Base-by-base conservation (phyloP, 352 stramenopile species). In the Phytophthora colocasiae region DNA sequence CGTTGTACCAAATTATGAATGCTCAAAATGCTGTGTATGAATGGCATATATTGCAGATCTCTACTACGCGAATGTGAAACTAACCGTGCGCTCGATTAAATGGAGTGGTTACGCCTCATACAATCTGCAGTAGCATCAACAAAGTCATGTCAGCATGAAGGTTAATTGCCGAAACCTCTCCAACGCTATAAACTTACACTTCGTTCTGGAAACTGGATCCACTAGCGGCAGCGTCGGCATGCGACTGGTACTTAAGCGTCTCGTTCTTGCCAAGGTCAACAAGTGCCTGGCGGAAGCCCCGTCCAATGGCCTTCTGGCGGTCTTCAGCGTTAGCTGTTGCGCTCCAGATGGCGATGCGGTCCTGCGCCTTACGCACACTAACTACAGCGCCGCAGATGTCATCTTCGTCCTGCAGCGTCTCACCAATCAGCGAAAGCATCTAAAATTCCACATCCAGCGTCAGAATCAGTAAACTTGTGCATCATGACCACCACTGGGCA, bases 301-400 rank as follows among this genome's bases (percentile, higher is more conserved):
- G 81, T 53, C 89, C 89, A 54, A 96, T 92, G 32, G 80, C 81
- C 60, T 87, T 89, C 64, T 95, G 87, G 32, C 87, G 78, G 46
- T 93, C 78, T 60, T 92, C 75, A 53, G 81, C 78, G 39, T 83
- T 74, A 26, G 89, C 87, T 66, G 85, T 95, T 74, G 81, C 84
- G 41, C 82, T 97, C 97, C 97, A 99, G 48, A 99, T 90, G 44
- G 96, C 91, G 73, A 99, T 97, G 50, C 95, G 89, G 83, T 99
- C 95, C 78, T 99, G 92, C 29, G 86, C 71, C 75, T 98, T 98
- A 45, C 97, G 93, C 54, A 98, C 92, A 71, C 85, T 97, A 40
- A 99, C 96, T 51, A 99, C 97, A 63, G 92, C 93, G 31, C 97
- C 96, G 73, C 95, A 98, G 50, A 99, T 86, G 76, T 98, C 91